Base-by-base conservation (phyloP, 192 early-diverging fungal species). In the Gaertneriomyces sp. region DNA sequence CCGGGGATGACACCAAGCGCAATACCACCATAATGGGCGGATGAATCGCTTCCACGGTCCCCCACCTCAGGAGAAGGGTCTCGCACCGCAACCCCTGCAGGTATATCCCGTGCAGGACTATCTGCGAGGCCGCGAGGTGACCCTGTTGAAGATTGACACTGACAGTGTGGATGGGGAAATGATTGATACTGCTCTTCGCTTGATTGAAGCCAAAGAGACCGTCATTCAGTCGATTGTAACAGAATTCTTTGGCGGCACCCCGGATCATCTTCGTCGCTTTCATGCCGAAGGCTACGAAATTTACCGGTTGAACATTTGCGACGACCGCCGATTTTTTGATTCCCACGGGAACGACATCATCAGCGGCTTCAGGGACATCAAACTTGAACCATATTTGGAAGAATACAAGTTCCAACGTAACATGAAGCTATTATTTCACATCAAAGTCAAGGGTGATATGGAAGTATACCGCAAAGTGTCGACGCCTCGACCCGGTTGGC, bases 391-490 rank as follows among this genome's bases (percentile, higher is more conserved):
- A 9, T 47, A 11, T n/a, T n/a, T 47, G 46, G 46, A 47, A n/a
- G 46, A 47, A 47, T 47, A 47, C 46, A 47, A 47, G n/a, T 47
- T 47, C 46, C 46, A 11, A 47, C 46, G 46, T 47, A 9, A 47
- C n/a, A 47, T 47, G 9, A 47, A 47, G 46, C 46, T 47, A 11
- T n/a, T 47, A 11, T 47, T 11, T n/a, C 46, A 47, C n/a, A 9
- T 47, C 46, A 47, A 47, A 47, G 46, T 47, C 9, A 47, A 47
- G 46, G 46, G 46, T n/a, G 46, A 47, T n/a, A 47, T 47, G 46
- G 46, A 47, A n/a, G 46, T 47, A n/a, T 47, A 47, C n/a, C 9
- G n/a, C 9, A n/a, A 9, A 9, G 46, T 47, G 46, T 11, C 46
- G 9, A 47, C 46, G 9, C 46, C 46, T 11, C 46, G 46, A n/a